A percentile compares a stretch with the other conserved stretches of the same genome.
These are phyloP conservation scores for Quercus aquifolioides DNA, from an alignment of 306 rosid species.

Conservation along the genomic window DNA sequence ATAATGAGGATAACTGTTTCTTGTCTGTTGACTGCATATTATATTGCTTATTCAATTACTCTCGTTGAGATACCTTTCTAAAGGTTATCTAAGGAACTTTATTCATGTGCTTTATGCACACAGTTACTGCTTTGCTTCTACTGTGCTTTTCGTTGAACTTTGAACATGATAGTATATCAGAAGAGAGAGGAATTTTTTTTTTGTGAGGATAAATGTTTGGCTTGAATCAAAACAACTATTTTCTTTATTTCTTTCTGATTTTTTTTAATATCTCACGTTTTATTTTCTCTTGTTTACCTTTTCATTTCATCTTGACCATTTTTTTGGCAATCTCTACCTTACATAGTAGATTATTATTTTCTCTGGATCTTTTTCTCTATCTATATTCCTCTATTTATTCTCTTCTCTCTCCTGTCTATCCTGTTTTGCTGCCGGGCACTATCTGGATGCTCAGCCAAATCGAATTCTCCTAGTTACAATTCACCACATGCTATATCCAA, in stretches of 20 bases:
- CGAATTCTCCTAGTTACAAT: conserved; percentile 96
- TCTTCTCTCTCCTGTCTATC: conserved; percentile 87
- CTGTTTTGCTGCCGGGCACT: conserved; percentile 67
- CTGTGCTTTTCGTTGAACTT: neutral
- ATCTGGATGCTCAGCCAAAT: conserved; percentile 91
- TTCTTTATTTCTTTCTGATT: neutral
- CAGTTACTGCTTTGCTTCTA: neutral
- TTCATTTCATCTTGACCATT: neutral
- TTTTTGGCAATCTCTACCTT: conserved; percentile 15
- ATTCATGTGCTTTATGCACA: neutral
- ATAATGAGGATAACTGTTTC: neutral
- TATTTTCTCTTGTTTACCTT: neutral
- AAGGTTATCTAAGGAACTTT: neutral
- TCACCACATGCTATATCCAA: conserved; percentile 99
- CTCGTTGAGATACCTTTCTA: neutral
- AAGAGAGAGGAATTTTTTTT: neutral
- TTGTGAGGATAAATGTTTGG: neutral
- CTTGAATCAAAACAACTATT: neutral
- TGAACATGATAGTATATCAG: neutral
- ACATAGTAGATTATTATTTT: conserved; percentile 21
- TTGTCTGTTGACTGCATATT: neutral
- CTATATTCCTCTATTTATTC: conserved; percentile 73
- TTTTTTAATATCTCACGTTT: neutral
- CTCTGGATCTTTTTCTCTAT: conserved; percentile 37
- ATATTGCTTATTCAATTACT: neutral